Percentiles rank a stretch among this genome's conserved stretches.
These are phyloP conservation scores for Narthecium ossifragum DNA, from an alignment of 106 monocot genomes.

Conservation along the genomic window DNA sequence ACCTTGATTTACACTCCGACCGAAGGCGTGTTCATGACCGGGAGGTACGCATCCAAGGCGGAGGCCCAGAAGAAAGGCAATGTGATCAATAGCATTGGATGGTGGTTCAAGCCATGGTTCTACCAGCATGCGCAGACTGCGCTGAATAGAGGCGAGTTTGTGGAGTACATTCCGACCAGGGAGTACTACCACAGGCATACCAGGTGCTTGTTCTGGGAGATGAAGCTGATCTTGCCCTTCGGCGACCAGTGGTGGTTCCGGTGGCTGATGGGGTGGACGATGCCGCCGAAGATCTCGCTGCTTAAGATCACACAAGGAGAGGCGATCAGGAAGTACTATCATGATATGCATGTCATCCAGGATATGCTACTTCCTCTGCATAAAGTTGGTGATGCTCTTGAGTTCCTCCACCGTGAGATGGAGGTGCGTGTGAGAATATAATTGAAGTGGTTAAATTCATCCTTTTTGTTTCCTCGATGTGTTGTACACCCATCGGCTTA, in stretches of 20 bases:
- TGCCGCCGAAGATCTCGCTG: constrained; percentile 15
- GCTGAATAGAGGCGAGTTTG: constrained; percentile 5
- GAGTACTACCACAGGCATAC: constrained; percentile 21
- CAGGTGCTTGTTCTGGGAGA: constrained; percentile 16
- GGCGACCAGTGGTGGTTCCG: constrained; percentile 21
- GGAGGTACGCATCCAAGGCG: constrained; percentile 5
- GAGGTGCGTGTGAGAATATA: constrained; percentile 2
- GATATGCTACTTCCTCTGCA: constrained; percentile 13
- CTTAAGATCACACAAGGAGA: constrained; percentile 17
- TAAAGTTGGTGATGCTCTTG: constrained; percentile 9
- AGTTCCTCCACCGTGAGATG: constrained; percentile 15
- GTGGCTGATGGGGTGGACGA: constrained; percentile 10
- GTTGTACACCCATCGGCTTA: no score
- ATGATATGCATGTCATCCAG: constrained; percentile 20
- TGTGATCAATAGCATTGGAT: neutral
- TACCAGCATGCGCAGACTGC: constrained; percentile 10
- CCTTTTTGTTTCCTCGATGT: no score
- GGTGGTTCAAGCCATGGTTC: constrained; percentile 21
- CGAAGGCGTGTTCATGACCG: constrained; percentile 10
- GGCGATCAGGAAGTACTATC: constrained; percentile 18
- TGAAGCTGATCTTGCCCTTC: constrained; percentile 18
- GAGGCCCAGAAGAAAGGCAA: constrained; percentile 4
- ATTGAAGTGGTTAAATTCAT: no score
- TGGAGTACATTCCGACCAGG: constrained; percentile 18
- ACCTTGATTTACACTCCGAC: constrained; percentile 1